These are phyloP conservation scores for Aspergillus cejpii DNA, from an alignment of 2,329 filamentous ascomycete species.

Conservation along the genomic window DNA sequence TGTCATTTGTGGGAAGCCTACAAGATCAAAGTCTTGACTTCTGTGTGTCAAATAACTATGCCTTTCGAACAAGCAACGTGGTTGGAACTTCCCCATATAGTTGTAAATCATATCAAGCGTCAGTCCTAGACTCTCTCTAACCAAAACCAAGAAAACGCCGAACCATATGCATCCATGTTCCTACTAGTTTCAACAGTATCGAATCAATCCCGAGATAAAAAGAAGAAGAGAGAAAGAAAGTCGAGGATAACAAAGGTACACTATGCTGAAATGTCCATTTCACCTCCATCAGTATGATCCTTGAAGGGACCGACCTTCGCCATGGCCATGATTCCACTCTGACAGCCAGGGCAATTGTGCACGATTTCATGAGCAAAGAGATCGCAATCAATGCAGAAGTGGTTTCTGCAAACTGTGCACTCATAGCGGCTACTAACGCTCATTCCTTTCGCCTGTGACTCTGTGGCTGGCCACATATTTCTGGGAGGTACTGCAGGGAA, in stretches of 20 bases:
- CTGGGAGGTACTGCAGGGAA: constrained; percentile 55
- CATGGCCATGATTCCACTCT: constrained; percentile 35
- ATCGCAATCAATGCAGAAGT: constrained; percentile 98
- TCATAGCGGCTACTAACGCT: constrained; percentile 85
- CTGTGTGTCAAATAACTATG: too few species aligned
- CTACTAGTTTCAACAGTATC: background rate
- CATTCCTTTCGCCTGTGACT: constrained; percentile 54
- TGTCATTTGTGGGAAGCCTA: too few species aligned
- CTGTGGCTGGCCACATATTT: constrained; percentile 30
- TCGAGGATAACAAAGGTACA: constrained; percentile 1
- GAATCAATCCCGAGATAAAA: background rate
- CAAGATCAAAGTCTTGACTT: too few species aligned
- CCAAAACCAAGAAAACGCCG: too few species aligned
- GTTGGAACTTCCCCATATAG: too few species aligned
- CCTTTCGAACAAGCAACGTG: too few species aligned
- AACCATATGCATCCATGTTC: background rate
- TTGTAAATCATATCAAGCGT: too few species aligned
- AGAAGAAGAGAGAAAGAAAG: background rate
- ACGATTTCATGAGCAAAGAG: constrained; percentile 89
- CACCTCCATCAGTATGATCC: constrained; percentile 26
- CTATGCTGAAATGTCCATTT: constrained; percentile 28
- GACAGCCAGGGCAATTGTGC: constrained; percentile 93
- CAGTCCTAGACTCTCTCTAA: too few species aligned
- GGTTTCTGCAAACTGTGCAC: constrained; percentile 75
- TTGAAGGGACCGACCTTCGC: constrained; percentile 3